Base-by-base conservation (phyloP, 2,329 filamentous ascomycete species). In the Pleurostoma richardsiae region DNA sequence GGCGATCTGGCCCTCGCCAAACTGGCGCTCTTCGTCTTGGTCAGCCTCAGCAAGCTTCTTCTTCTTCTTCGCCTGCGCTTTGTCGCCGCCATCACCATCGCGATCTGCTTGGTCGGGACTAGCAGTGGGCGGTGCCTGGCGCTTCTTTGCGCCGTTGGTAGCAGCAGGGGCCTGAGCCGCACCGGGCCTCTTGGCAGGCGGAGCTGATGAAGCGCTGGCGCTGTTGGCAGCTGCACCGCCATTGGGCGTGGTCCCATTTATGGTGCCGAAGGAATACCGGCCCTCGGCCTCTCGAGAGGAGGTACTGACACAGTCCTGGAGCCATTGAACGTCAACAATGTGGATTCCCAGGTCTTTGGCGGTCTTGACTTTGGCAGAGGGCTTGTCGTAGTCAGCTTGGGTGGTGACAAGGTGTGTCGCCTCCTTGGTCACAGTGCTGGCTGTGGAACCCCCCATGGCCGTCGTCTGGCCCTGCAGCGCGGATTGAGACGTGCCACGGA, bases 261-360 rank as follows among this genome's bases (percentile, higher is more conserved):
- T 36, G 42, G 46, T 38, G 48, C 42, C 49, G 30, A 63, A 51
- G n/a, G 43, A 40, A 45, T 64, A 68, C 27, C 41, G 43, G 27
- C 47, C 53, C 54, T 70, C 71, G 3, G 56, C 43, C 44, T 72
- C 56, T 30, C 65, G 70, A 8, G 65, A 59, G 41, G 67, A 68
- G 11, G 65, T 61, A 10, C 65, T 51, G 36, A 76, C 65, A 27
- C 74, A 82, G n/a, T 82, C 74, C 2, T 77, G 52, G n/a, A 83
- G 65, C 86, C 86, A 90, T 10, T 77, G 65, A 0, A 83, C 60
- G 7, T 64, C 70, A 29, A 89, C 74, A 41, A 88, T 71, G 3
- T 72, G 71, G 10, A 85, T 64, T 26, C 61, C 67, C 31, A 73
- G 67, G 10, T 68, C 54, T 7, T 68, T 60, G 4, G 73, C 77